phyloP scores from a whole-genome alignment of 192 early-diverging fungal genomes.

The Coemansia umbellata region DNA sequence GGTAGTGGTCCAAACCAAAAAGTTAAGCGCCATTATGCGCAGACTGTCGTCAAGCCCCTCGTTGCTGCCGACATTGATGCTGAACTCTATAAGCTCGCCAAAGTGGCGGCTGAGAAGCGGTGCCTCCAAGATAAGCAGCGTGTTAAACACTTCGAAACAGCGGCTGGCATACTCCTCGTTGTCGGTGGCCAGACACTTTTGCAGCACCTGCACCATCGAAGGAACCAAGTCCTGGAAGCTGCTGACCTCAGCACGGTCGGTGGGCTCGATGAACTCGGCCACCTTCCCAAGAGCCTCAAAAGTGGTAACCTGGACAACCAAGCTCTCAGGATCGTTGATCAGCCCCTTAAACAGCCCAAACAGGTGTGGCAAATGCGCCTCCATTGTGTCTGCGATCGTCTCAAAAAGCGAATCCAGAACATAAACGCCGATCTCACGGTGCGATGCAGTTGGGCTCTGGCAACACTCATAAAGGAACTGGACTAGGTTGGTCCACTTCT shows the following conservation, averaged over 20 bases:
- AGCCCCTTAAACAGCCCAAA: conserved; percentile 71
- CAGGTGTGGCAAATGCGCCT: conserved; percentile 59
- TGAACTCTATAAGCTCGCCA: conserved; percentile 76
- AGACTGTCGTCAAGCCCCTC: conserved; percentile 62
- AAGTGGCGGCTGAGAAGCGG: conserved; percentile 78
- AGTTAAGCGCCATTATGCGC: conserved; percentile 78
- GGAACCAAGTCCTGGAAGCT: conserved; percentile 74
- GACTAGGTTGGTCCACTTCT: conserved; percentile 75
- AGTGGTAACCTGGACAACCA: conserved; percentile 74
- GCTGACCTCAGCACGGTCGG: conserved; percentile 64
- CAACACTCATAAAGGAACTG: conserved; percentile 78
- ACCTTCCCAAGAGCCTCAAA: conserved; percentile 77
- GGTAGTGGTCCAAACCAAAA: conserved; percentile 57
- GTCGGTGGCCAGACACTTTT: conserved; percentile 65
- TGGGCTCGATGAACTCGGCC: conserved; percentile 74
- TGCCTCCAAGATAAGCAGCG: conserved; percentile 72
- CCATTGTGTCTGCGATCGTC: conserved; percentile 64
- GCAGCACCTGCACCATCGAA: conserved; percentile 79
- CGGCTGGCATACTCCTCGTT: conserved; percentile 75
- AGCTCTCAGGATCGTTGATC: conserved; percentile 79
- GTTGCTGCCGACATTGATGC: conserved; percentile 68
- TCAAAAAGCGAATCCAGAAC: conserved; percentile 87
- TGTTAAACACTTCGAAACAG: conserved; percentile 87
- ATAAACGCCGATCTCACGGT: conserved; percentile 84
- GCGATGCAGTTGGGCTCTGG: conserved; percentile 62